Base-by-base conservation (phyloP, 106 monocot genomes). In the Allium fistulosum region DNA sequence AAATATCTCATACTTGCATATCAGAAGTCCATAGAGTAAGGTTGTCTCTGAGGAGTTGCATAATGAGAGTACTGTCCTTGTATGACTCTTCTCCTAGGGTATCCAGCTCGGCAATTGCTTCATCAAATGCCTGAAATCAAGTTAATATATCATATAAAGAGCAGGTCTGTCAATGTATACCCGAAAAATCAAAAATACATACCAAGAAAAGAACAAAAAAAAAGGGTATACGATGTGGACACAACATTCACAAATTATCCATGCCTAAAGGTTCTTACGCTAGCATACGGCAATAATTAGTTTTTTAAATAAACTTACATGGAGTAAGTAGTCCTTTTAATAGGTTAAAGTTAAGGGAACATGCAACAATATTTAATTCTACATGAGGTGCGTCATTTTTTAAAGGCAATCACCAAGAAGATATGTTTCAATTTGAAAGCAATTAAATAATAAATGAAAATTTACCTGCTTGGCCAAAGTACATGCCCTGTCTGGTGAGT, bases 401-500 rank as follows among this genome's bases (percentile, higher is more conserved):
- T 5, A 37, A 37, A 37, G 37, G 37, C 37, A 37, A 37, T 37
- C 37, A 37, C 5, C 37, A 37, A 37, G 37, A 37, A 37, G 37
- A 37, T 6, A 57, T 4, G 2, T 37, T 37, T 37, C 37, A 1
- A 37, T 37, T 37, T 37, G 37, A 37, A 2, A 37, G 37, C 56
- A 57, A 16, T 9, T 11, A 37, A 37, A 37, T 37, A 37, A 5
- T 37, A 2, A 4, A 37, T 37, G 37, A 58, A 62, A 46, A 2
- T 57, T 53, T 53, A 78, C 78, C 78, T 72, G 72, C 17, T 72
- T 68, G 47, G 78, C 78, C 72, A 72, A 67, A 16, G 26, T 48
- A 72, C 72, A 72, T 62, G 78, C 78, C 26, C 49, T 72, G 53
- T 78, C 78, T 48, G 78, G 47, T 10, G 66, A 72, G 68, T 78